Conservation (phyloP, 2,329 filamentous ascomycete species). For the Fusarium avenaceum region DNA sequence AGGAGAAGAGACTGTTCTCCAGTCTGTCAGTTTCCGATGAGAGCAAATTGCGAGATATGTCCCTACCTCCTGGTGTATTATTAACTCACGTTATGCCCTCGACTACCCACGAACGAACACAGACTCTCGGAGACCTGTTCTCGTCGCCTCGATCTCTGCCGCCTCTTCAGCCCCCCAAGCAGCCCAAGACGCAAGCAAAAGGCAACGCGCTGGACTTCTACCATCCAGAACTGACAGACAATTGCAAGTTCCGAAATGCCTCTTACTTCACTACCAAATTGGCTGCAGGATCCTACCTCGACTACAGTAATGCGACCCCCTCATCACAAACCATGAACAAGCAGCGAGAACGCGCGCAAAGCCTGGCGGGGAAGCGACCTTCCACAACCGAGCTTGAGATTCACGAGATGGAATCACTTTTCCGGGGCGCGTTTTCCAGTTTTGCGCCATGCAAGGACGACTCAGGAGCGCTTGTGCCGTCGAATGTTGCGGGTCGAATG, state of each 20-base stretch:
- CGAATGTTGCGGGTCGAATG: slow-evolving; percentile 74
- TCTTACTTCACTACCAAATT: slow-evolving; percentile 77
- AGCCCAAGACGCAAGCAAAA: slow-evolving; percentile 77
- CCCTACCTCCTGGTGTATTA: slow-evolving; percentile 80
- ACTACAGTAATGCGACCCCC: slow-evolving; percentile 75
- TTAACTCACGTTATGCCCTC: slow-evolving; percentile 55
- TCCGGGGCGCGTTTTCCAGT: slow-evolving; percentile 82
- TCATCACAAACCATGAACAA: slow-evolving; percentile 69
- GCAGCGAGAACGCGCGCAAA: slow-evolving; percentile 79
- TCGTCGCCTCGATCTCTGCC: slow-evolving; percentile 75
- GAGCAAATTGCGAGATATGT: slow-evolving; percentile 56
- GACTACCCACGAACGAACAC: slow-evolving; percentile 61
- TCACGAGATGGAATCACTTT: slow-evolving; percentile 79
- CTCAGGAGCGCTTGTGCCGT: slow-evolving; percentile 76
- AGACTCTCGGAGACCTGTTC: slow-evolving; percentile 81
- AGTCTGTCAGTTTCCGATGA: slow-evolving; percentile 70
- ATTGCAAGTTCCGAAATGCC: slow-evolving; percentile 65
- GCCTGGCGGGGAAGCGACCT: slow-evolving; percentile 71
- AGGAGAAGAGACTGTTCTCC: slow-evolving; percentile 85
- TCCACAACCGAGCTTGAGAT: slow-evolving; percentile 69
- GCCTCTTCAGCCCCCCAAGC: slow-evolving; percentile 78
- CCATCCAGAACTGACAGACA: slow-evolving; percentile 67
- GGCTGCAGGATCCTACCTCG: slow-evolving; percentile 76
- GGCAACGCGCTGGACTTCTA: slow-evolving; percentile 68
- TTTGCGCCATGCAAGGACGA: slow-evolving; percentile 84